phyloP scores from a whole-genome alignment of 2,329 filamentous ascomycete species.

The Aspergillus bombycis region DNA sequence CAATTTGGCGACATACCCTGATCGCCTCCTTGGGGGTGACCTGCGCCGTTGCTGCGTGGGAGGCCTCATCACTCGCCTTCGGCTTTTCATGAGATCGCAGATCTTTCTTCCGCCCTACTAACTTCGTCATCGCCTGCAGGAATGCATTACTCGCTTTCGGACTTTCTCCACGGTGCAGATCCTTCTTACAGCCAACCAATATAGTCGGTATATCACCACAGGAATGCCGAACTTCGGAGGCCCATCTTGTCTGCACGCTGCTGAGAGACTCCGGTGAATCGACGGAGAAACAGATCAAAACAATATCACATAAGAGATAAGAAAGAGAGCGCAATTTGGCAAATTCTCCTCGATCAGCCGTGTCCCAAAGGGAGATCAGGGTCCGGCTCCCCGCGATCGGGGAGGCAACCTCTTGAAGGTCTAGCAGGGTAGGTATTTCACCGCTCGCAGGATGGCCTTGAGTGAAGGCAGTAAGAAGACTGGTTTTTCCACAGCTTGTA shows the following conservation, averaged over 20 bases:
- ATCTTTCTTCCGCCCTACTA: not conserved
- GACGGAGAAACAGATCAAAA: not conserved
- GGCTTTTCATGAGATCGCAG: not conserved
- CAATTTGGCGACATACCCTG: not conserved
- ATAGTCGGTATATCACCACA: not conserved
- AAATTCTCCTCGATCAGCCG: not conserved
- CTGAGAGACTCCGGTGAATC: not conserved
- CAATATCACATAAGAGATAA: not conserved
- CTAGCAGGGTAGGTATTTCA: not conserved
- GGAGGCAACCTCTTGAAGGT: not conserved
- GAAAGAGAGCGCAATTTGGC: not conserved
- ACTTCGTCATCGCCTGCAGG: not conserved
- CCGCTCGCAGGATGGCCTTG: not conserved
- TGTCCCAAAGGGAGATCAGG: not conserved
- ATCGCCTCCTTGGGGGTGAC: not conserved
- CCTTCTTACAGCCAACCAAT: not conserved
- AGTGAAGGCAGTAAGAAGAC: not conserved
- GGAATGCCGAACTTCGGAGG: not conserved
- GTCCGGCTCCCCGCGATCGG: not conserved
- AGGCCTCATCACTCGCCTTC: not conserved
- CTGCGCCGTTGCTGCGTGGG: not conserved
- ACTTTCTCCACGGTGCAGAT: not conserved
- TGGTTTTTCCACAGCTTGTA: not conserved
- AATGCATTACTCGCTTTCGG: not conserved
- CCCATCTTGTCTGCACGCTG: not conserved